Conservation (phyloP, 2,329 filamentous ascomycete species). For the Furcasterigmium sp. region DNA sequence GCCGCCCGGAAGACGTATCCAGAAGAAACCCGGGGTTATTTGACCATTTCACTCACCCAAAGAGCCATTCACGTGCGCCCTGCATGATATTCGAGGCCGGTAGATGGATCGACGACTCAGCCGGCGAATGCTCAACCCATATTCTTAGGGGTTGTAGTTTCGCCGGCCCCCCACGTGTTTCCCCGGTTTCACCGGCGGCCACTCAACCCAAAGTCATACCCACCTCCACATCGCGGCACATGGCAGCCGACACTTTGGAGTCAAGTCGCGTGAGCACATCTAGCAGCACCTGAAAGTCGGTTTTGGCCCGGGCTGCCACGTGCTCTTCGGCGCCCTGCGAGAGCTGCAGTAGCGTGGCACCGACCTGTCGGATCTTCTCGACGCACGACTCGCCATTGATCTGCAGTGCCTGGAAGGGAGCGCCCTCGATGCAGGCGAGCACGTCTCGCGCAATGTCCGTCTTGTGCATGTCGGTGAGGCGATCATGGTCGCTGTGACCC, state of each 20-base stretch:
- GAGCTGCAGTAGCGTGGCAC: constrained; percentile 29
- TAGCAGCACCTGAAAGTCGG: constrained; percentile 31
- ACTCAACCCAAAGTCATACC: background rate
- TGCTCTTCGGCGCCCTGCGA: constrained; percentile 30
- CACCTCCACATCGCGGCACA: background rate
- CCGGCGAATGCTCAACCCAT: no score
- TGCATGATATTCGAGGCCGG: no score
- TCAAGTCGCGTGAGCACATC: constrained; percentile 34
- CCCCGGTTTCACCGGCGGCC: no score
- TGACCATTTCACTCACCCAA: no score
- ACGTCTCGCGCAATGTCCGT: constrained; percentile 39
- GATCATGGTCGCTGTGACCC: background rate
- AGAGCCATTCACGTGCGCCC: no score
- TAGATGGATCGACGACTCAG: no score
- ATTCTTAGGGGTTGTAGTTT: no score
- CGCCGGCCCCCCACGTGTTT: no score
- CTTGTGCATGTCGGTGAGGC: constrained; percentile 16
- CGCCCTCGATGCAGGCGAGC: constrained; percentile 31
- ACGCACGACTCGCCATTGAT: constrained; percentile 34
- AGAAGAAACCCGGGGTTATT: no score
- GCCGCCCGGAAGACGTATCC: no score
- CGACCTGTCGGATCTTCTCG: constrained; percentile 33
- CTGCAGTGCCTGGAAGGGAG: constrained; percentile 35
- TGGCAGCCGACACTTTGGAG: constrained; percentile 34
- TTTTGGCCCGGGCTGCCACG: constrained; percentile 28